A percentile compares a stretch with the other conserved stretches of the same genome.
These are phyloP conservation scores for Fusarium robinianum DNA, from an alignment of 2,329 filamentous ascomycete genomes.

Conservation along the genomic window DNA sequence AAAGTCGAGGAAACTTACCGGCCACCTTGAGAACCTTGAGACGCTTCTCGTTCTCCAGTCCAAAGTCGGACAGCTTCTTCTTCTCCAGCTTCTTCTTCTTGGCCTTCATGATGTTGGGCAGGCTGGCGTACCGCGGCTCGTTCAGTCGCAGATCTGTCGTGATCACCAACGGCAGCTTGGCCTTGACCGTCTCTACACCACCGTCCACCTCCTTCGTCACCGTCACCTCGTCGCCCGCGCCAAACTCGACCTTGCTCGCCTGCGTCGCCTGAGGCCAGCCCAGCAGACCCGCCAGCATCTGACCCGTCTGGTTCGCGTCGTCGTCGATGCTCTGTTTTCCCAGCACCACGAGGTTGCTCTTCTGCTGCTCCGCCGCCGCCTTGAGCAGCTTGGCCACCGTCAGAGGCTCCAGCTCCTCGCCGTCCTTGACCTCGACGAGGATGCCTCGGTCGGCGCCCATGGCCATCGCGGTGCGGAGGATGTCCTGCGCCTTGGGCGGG, in stretches of 20 bases:
- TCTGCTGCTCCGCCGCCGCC: conserved; percentile 79
- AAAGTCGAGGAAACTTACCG: conserved; percentile 55
- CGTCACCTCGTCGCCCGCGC: conserved; percentile 68
- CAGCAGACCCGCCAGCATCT: conserved; percentile 93
- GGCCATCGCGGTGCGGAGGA: conserved; percentile 94
- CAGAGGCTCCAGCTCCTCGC: conserved; percentile 81
- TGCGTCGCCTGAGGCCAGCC: conserved; percentile 95
- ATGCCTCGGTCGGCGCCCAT: conserved; percentile 95
- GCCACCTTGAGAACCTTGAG: conserved; percentile 90
- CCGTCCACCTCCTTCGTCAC: conserved; percentile 95
- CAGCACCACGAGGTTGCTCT: conserved; percentile 87
- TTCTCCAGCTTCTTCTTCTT: conserved; percentile 99
- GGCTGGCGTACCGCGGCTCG: conserved; percentile 89
- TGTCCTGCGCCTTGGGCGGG: conserved; percentile 83
- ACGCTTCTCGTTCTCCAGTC: conserved; percentile 72
- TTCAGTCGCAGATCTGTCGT: conserved; percentile 95
- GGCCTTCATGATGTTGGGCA: conserved; percentile 99
- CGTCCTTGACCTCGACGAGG: conserved; percentile 80
- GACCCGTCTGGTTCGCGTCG: conserved; percentile 92
- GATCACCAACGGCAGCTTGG: conserved; percentile 88
- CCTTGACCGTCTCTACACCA: conserved; percentile 84
- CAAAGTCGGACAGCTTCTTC: conserved; percentile 82
- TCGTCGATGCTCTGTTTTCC: conserved; percentile 99
- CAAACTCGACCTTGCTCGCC: conserved; percentile 82
- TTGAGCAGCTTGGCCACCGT: conserved; percentile 89